Evolutionary conservation across 2,329 filamentous ascomycete species (phyloP).

Genomic region (Colletotrichum tabaci): DNA sequence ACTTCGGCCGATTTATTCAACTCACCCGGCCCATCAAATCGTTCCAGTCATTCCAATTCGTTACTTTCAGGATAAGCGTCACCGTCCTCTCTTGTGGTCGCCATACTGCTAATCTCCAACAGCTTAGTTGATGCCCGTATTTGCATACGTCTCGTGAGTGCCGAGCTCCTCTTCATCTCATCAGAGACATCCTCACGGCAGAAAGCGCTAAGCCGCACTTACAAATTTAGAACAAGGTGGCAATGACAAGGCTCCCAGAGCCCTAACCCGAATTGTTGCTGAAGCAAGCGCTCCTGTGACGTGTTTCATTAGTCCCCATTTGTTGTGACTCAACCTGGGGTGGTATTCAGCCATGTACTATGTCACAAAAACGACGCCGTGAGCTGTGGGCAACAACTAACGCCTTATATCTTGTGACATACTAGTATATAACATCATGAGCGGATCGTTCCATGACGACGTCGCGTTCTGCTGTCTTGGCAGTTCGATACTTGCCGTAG

Average conservation of each 20-base stretch:
- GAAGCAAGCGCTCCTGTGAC: not conserved
- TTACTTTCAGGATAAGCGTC: not conserved
- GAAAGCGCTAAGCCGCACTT: not conserved
- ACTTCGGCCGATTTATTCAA: no score
- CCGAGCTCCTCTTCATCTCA: not conserved
- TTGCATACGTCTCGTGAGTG: not conserved
- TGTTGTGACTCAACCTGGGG: no score
- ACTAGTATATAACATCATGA: no score
- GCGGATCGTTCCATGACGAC: no score
- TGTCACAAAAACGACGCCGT: no score
- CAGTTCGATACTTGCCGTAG: no score
- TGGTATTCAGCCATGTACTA: no score
- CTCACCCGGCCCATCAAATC: no score
- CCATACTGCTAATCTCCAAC: conserved; percentile 2
- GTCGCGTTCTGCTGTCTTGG: no score
- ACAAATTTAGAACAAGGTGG: not conserved
- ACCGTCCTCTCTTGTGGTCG: not conserved
- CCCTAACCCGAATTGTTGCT: not conserved
- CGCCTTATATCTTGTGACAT: no score
- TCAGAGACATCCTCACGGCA: not conserved
- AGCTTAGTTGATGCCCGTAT: not conserved
- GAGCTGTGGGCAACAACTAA: no score
- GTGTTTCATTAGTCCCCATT: no score
- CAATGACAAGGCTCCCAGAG: not conserved
- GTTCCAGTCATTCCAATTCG: not conserved